Conservation (phyloP, 495 filamentous ascomycete genomes). For the Podospora comata region DNA sequence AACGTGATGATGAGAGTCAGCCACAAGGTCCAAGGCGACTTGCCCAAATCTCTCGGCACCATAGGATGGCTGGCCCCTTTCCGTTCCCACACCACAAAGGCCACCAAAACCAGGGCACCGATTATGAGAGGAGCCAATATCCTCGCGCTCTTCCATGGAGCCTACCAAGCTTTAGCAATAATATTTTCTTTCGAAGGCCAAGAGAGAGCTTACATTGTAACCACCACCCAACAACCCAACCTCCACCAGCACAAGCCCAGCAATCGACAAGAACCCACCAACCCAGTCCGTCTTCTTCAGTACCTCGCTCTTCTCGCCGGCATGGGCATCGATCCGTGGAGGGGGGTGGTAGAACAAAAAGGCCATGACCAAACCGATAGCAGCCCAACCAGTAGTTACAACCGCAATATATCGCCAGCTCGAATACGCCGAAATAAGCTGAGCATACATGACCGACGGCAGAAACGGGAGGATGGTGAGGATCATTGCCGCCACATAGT, state of each 20-base stretch:
- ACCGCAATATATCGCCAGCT: constrained; percentile 65
- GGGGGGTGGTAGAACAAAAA: constrained; percentile 65
- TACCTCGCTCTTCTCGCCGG: constrained; percentile 49
- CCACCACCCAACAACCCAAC: constrained; percentile 67
- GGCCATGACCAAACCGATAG: constrained; percentile 59
- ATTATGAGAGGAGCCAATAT: constrained; percentile 56
- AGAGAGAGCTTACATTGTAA: constrained; percentile 44
- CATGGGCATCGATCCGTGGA: constrained; percentile 53
- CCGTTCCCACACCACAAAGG: constrained; percentile 62
- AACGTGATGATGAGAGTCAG: constrained; percentile 69
- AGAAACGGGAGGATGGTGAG: constrained; percentile 68
- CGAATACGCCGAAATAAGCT: constrained; percentile 59
- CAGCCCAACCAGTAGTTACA: constrained; percentile 59
- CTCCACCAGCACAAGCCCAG: constrained; percentile 62
- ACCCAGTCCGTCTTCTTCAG: constrained; percentile 60
- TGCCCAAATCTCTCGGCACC: constrained; percentile 60
- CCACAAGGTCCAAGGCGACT: constrained; percentile 59
- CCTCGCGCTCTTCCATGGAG: constrained; percentile 36
- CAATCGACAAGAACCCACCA: constrained; percentile 64
- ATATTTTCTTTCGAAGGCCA: neutral
- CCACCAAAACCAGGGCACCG: constrained; percentile 53
- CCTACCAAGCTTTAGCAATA: constrained; percentile 16
- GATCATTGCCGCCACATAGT: constrained; percentile 63
- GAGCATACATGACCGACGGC: constrained; percentile 66
- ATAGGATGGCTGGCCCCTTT: constrained; percentile 63